phyloP scores from a whole-genome alignment of 179 eudicot species.

The Beta corolliflora region DNA sequence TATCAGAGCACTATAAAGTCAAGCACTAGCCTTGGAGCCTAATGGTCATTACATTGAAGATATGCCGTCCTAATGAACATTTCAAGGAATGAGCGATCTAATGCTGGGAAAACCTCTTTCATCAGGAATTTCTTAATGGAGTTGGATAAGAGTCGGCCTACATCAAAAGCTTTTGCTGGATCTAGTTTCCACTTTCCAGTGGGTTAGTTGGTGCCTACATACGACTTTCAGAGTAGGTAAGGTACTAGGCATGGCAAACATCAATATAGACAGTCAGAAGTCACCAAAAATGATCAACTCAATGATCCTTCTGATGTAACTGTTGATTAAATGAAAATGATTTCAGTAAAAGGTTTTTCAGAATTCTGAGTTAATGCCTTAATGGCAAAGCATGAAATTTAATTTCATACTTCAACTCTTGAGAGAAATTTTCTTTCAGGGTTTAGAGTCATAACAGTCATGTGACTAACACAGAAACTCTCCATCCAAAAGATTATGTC shows the following conservation, averaged over 20 bases:
- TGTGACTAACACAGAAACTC: no score
- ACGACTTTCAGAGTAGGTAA: neutral
- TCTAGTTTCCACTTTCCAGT: neutral
- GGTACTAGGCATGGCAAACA: neutral
- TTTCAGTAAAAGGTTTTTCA: no score
- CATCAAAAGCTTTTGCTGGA: no score
- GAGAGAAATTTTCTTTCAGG: neutral
- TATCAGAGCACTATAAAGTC: neutral
- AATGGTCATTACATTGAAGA: no score
- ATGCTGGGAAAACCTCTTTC: neutral
- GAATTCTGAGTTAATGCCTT: neutral
- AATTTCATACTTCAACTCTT: neutral
- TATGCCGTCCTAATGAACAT: no score
- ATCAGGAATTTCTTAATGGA: no score
- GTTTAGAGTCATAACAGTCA: no score
- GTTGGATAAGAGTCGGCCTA: no score
- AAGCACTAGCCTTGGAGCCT: neutral
- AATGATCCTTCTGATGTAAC: no score
- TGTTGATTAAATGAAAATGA: neutral
- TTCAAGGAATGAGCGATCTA: no score
- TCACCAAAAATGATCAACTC: neutral
- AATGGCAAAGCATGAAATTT: neutral
- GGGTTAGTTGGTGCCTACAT: neutral
- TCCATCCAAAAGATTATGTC: no score
- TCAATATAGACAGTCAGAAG: neutral